Conservation (phyloP, 108 stramenopile species). For the Pseudonitzschia delicatissima region DNA sequence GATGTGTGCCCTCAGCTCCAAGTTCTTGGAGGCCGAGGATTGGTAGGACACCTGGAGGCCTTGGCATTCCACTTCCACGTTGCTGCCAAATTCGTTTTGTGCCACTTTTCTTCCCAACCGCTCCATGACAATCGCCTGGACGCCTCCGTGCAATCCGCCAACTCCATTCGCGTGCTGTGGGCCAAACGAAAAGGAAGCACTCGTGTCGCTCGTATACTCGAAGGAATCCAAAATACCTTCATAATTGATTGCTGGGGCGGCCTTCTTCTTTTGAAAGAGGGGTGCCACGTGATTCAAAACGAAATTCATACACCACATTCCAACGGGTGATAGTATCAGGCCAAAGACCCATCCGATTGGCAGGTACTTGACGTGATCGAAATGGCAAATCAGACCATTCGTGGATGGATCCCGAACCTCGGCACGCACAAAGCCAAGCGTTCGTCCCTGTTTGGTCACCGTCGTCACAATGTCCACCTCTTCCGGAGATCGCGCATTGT, state of each 20-base stretch:
- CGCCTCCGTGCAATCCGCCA: conserved; percentile 11
- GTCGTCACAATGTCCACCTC: conserved; percentile 16
- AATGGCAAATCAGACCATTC: conserved; percentile 6
- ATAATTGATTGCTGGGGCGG: background rate
- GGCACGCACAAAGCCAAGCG: conserved; percentile 1
- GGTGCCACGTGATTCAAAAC: background rate
- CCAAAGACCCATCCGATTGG: background rate
- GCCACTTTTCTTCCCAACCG: background rate
- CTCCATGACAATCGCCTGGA: conserved; percentile 14
- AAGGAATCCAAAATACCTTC: conserved; percentile 10
- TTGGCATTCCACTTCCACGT: background rate
- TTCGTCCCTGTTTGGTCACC: conserved; percentile 8
- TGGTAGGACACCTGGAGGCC: conserved; percentile 11
- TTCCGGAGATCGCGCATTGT: background rate
- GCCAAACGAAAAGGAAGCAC: background rate
- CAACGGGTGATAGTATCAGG: conserved; percentile 3
- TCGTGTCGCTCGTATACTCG: background rate
- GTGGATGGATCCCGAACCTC: conserved; percentile 12
- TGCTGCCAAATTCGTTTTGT: background rate
- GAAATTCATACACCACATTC: background rate
- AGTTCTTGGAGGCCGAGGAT: conserved; percentile 2
- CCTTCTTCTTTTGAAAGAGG: background rate
- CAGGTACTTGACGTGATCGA: conserved; percentile 12
- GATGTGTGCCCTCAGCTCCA: conserved; percentile 3
- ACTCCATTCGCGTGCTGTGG: conserved; percentile 13